Percentiles rank a stretch among this genome's conserved stretches.
phyloP scores from a whole-genome alignment of 352 stramenopile species.

The Phytophthora melonis region DNA sequence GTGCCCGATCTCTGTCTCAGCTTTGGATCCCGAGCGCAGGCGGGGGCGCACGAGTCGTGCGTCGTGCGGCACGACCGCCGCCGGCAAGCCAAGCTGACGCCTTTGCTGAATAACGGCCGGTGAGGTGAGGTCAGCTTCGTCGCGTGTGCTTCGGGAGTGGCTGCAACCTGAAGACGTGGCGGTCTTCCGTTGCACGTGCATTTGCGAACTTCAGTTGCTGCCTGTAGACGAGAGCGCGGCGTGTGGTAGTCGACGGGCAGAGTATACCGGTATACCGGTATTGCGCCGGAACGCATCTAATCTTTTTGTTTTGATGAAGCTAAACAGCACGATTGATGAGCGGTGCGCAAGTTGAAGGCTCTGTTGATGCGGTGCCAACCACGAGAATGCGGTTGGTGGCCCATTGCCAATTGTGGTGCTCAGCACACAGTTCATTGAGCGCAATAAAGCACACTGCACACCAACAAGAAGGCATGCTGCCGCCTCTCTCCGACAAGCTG shows the following conservation, averaged over 20 bases:
- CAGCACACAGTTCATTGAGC: background rate
- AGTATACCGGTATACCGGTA: conserved; percentile 5
- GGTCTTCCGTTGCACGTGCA: background rate
- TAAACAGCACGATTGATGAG: conserved; percentile 25
- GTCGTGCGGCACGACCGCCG: no score
- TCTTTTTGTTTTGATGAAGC: conserved; percentile 19
- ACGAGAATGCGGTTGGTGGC: background rate
- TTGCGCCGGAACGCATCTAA: conserved; percentile 30
- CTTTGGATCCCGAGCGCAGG: background rate
- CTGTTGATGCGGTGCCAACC: background rate
- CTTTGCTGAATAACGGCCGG: no score
- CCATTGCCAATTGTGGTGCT: conserved; percentile 22
- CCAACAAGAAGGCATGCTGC: conserved; percentile 22
- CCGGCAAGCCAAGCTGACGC: no score
- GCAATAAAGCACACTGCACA: no score
- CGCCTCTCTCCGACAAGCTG: conserved; percentile 30
- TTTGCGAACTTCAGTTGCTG: conserved; percentile 13
- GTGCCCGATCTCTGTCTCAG: conserved; percentile 26
- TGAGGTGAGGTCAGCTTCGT: no score
- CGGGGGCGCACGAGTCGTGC: no score
- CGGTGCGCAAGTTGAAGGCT: conserved; percentile 1
- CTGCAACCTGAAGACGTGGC: background rate
- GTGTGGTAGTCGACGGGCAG: no score
- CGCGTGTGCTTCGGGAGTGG: no score
- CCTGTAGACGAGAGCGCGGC: conserved; percentile 11